Evolutionary conservation across 2,329 filamentous ascomycete genomes (phyloP).

Genomic region (Aurifilum marmelostoma): DNA sequence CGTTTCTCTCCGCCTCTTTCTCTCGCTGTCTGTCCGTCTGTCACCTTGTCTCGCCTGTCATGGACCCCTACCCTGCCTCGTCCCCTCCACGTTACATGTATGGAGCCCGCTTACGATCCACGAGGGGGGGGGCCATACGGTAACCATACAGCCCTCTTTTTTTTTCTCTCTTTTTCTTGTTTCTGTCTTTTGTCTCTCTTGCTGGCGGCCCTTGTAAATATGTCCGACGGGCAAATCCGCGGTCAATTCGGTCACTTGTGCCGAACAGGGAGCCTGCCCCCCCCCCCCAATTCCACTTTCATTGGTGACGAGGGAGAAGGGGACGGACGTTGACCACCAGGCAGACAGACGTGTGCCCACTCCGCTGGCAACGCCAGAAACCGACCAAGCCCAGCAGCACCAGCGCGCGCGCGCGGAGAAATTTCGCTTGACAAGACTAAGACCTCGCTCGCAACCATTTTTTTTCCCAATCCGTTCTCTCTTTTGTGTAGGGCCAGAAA

Average conservation of each 20-base stretch:
- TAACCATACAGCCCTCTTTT: not conserved
- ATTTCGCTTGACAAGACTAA: not conserved
- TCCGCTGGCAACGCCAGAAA: constrained; percentile 1
- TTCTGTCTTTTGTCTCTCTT: not conserved
- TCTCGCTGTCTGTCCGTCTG: not conserved
- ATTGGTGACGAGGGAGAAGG: not conserved
- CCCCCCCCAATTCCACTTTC: not conserved
- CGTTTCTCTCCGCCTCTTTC: constrained; percentile 1
- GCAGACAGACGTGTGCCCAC: too few relatives aligned
- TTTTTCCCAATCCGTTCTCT: not conserved
- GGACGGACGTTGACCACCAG: not conserved
- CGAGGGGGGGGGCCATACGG: too few relatives aligned
- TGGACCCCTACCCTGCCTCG: not conserved
- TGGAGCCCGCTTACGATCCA: not conserved
- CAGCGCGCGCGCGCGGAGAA: not conserved
- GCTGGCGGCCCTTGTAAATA: not conserved
- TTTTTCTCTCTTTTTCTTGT: not conserved
- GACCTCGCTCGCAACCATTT: not conserved
- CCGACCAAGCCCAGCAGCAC: too few relatives aligned
- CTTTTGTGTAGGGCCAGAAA: too few relatives aligned
- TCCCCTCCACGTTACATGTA: constrained; percentile 3
- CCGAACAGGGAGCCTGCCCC: too few relatives aligned
- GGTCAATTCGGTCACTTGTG: constrained; percentile 11
- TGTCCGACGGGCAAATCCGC: constrained; percentile 2
- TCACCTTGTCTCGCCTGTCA: not conserved